Base-by-base conservation (phyloP, 345 rosid species). In the Arabidopsis arenosa region DNA sequence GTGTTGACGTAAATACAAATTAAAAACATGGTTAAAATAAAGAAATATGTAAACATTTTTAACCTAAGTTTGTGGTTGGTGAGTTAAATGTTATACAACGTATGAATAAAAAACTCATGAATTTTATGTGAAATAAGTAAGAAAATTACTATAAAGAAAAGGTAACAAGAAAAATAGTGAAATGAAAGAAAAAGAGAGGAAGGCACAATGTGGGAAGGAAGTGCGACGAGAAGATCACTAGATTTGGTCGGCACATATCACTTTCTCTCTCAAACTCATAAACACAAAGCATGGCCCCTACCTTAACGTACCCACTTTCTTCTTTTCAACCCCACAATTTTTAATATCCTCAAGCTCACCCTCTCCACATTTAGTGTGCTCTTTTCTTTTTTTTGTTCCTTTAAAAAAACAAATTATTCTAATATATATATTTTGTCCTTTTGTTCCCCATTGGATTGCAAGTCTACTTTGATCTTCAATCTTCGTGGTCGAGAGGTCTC, bases 241-340 rank as follows among this genome's bases (percentile, higher is more conserved):
- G 78, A 72, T 52, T 66, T 78, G 77, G 78, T 73, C 78, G 81
- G 78, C 78, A 73, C 51, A 67, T 67, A 67, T 67, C 65, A 60
- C 51, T 72, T 51, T 65, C 47, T 49, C 56, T 78, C 69, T 68
- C 47, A 65, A 72, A 78, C 68, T 73, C 69, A 66, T 30, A 73
- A 67, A 67, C 54, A 63, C 63, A 70, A 43, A 33, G 54, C 43
- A 32, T 74, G 82, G 74, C 82, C 74, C 82, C 79, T 68, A 72
- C 78, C 81, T 60, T 54, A 61, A 72, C 56, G 40, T 67, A 66
- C 66, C 79, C 75, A 37, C 79, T 68, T 74, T 74, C 67, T 66
- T 66, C 56, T 72, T 73, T 66, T 66, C 35, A 73, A 63, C 75
- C 75, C 66, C 59, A 36, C 52, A 17, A 53, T 48, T 77, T 63